These are phyloP conservation scores for Puccinellia tenuiflora DNA, from an alignment of 176 grass and related monocot genomes.

Conservation along the genomic window DNA sequence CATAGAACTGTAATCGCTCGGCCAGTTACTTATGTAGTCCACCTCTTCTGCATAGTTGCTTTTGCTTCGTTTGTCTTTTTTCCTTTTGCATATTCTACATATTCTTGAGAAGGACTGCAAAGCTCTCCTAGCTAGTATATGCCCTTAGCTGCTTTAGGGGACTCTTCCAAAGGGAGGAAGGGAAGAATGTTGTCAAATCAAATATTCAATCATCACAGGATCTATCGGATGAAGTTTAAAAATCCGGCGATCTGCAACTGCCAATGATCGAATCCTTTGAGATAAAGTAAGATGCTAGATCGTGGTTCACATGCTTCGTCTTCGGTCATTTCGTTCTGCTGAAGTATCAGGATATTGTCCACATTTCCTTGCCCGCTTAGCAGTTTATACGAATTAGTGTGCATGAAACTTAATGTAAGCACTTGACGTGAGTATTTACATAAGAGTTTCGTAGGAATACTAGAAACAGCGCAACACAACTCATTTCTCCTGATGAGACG, in stretches of 20 bases:
- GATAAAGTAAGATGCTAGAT: not conserved
- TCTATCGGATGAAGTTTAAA: not conserved
- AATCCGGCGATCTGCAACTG: not conserved
- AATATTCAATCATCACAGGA: conserved; percentile 24
- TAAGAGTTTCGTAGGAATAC: not conserved
- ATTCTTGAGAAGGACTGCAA: conserved; percentile 31
- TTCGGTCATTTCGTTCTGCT: not conserved
- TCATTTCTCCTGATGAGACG: not conserved
- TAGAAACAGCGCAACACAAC: not conserved
- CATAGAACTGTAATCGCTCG: not conserved
- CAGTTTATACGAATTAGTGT: not conserved
- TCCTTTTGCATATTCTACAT: conserved; percentile 9
- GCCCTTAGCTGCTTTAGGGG: conserved; percentile 26
- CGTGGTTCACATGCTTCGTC: conserved; percentile 22
- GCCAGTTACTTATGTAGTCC: not conserved
- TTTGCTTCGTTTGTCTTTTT: conserved; percentile 15
- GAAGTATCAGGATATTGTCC: not conserved
- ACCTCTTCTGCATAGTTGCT: not conserved
- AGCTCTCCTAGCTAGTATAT: conserved; percentile 27
- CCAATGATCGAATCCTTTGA: not conserved
- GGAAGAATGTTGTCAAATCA: conserved; percentile 25
- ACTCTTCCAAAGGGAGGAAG: conserved; percentile 7
- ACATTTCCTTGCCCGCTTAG: not conserved
- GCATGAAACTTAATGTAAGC: too few species aligned
- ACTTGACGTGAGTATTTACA: not conserved